Evolutionary conservation across 192 early-diverging fungal genomes (phyloP), one percentile per base, ranked within the genome.

Genomic region (Pilaira anomala): DNA sequence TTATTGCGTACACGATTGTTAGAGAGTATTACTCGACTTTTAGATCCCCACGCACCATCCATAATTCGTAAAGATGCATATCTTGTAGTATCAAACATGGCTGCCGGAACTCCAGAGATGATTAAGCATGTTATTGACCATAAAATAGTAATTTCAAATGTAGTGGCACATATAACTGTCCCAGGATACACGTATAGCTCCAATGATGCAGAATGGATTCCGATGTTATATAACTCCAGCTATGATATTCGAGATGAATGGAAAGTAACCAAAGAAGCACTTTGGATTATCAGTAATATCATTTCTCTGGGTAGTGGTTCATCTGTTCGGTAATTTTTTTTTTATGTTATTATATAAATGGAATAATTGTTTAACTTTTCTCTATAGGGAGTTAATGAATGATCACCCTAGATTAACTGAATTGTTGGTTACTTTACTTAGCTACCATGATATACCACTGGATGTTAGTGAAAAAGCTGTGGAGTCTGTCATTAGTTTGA

Each of bases 221-320:
- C 62, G 0, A 44, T 50, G 3, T 40, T 71, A 12, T 40, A 41
- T 9, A 19, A 13, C 6, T 11, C 41, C 4, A 33, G 30, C 28
- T 48, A 65, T 36, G 29, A 66, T 8, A 33, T 56, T 13, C 33
- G 25, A 4, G 72, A 69, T 25, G 73, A 75, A 40, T 75, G 73
- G 73, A 75, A 70, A 30, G 52, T 75, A 9, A 70, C 68, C 7
- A 54, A 29, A 9, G 73, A 75, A 29, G 60, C 73, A 1, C 25
- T 69, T 3, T 70, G 63, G 64, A 67, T 63, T 28, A 26, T 70
- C 19, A 62, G 58, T 41, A 75, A 75, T 54, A 18, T 75, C 3
- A 63, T 68, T 6, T 66, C 55, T 30, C 29, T 60, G 11, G 73
- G 63, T 14, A 60, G 40, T n/a, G 44, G 51, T 48, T 29, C 65